Evolutionary conservation across 768 basidiomycete genomes (phyloP).

Genomic region (Termitomyces sp.): DNA sequence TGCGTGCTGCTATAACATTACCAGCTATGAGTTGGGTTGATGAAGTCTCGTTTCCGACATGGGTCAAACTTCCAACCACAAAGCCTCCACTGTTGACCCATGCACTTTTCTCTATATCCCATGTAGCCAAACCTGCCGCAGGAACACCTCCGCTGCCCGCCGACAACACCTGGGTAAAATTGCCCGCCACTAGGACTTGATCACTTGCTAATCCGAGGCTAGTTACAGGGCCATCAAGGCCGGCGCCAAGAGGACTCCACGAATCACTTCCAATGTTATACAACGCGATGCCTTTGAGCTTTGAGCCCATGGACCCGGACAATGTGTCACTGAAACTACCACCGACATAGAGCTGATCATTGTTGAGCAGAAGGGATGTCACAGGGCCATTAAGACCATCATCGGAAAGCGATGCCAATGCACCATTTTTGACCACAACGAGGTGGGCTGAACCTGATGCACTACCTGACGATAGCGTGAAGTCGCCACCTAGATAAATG

Average conservation of each 20-base stretch:
- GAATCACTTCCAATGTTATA: constrained; percentile 62
- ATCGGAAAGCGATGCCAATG: constrained; percentile 44
- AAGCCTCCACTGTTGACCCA: constrained; percentile 81
- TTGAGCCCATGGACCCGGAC: constrained; percentile 44
- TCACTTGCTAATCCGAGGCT: constrained; percentile 45
- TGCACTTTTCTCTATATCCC: constrained; percentile 50
- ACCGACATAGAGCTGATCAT: constrained; percentile 74
- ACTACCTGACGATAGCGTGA: constrained; percentile 52
- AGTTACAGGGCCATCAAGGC: constrained; percentile 73
- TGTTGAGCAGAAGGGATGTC: constrained; percentile 54
- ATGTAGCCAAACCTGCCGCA: constrained; percentile 67
- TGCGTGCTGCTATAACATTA: constrained; percentile 46
- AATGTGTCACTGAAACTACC: constrained; percentile 78
- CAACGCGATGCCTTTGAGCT: constrained; percentile 55
- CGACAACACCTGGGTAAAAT: constrained; percentile 52
- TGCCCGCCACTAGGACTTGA: constrained; percentile 66
- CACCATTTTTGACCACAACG: constrained; percentile 59
- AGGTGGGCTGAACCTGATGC: constrained; percentile 66
- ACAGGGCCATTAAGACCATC: constrained; percentile 82
- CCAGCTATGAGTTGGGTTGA: constrained; percentile 67
- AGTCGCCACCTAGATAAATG: constrained; percentile 75
- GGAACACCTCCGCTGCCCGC: constrained; percentile 28
- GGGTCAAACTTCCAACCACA: constrained; percentile 61
- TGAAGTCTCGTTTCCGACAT: constrained; percentile 62
- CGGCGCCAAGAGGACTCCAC: constrained; percentile 69